phyloP scores from a whole-genome alignment of 2,329 filamentous ascomycete genomes.

The Ophioceras dolichostomum region DNA sequence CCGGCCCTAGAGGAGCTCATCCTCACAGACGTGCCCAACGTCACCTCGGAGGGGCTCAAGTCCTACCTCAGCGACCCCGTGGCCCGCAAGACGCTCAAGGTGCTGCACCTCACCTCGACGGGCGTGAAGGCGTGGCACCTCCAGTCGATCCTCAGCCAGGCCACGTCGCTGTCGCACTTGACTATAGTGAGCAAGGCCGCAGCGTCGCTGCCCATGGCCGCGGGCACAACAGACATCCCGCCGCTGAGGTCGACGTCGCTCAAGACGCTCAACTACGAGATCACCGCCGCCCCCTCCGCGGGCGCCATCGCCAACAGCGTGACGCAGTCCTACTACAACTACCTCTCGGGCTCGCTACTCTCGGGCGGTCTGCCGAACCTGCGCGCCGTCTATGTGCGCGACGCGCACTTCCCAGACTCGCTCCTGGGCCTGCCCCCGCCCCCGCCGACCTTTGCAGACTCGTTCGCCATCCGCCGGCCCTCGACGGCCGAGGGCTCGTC shows the following conservation, averaged over 20 bases:
- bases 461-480: slow-evolving; percentile 13
- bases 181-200: slow-evolving; percentile 39
- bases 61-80: slow-evolving; percentile 52
- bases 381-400: slow-evolving; percentile 70
- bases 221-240: slow-evolving; percentile 32
- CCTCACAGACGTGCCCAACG: slow-evolving; percentile 55
- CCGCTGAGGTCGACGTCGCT: slow-evolving; percentile 59
- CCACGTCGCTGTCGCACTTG: slow-evolving; percentile 44
- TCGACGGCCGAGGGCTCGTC: neutral
- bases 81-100: slow-evolving; percentile 47
- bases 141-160: slow-evolving; percentile 46
- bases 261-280: slow-evolving; percentile 68
- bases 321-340: slow-evolving; percentile 63
- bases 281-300: slow-evolving; percentile 46
- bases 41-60: slow-evolving; percentile 61
- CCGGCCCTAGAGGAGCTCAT: slow-evolving; percentile 64
- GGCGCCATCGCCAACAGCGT: slow-evolving; percentile 36
- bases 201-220: slow-evolving; percentile 34
- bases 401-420: slow-evolving; percentile 69
- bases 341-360: slow-evolving; percentile 73
- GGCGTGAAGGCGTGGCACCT: slow-evolving; percentile 52
- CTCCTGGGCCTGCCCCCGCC: slow-evolving; percentile 61
- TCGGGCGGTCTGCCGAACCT: slow-evolving; percentile 63
- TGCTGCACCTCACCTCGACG: slow-evolving; percentile 60
- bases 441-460: slow-evolving; percentile 25